Conservation (phyloP, 495 filamentous ascomycete genomes). For the Amphirosellinia nigrospora region DNA sequence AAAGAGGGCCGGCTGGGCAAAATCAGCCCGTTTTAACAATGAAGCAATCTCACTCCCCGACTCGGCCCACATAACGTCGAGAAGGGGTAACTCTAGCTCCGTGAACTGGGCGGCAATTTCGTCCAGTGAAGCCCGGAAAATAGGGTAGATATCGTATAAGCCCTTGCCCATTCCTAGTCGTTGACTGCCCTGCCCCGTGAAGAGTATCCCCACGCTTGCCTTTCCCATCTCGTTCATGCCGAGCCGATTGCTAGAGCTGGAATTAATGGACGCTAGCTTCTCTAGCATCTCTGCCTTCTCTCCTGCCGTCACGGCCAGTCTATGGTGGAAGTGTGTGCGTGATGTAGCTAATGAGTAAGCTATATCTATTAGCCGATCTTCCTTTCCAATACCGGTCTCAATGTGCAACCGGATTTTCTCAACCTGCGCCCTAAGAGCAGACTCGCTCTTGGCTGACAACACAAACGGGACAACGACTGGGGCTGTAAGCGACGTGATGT, state of each 20-base stretch:
- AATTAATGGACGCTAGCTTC: constrained; percentile 20
- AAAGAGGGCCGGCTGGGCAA: constrained; percentile 36
- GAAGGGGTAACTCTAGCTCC: constrained; percentile 33
- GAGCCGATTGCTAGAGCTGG: not conserved
- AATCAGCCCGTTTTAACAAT: constrained; percentile 31
- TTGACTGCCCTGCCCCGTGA: constrained; percentile 49
- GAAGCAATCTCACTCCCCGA: constrained; percentile 25
- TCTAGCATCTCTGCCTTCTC: constrained; percentile 25
- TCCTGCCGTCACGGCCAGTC: constrained; percentile 25
- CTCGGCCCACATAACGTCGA: constrained; percentile 40
- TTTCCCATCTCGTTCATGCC: not conserved
- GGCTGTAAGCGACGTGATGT: not conserved
- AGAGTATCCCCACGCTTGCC: constrained; percentile 40
- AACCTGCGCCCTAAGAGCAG: constrained; percentile 28
- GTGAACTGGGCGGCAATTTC: constrained; percentile 30
- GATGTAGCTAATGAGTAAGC: constrained; percentile 39
- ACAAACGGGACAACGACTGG: constrained; percentile 29
- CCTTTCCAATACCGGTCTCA: constrained; percentile 9
- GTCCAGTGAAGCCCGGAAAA: constrained; percentile 30
- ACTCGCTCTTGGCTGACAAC: constrained; percentile 30
- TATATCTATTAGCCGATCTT: constrained; percentile 26
- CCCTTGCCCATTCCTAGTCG: constrained; percentile 43
- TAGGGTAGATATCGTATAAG: constrained; percentile 27
- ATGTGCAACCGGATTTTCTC: constrained; percentile 28
- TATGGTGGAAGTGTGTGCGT: constrained; percentile 30